Evolutionary conservation across 2,329 filamentous ascomycete genomes (phyloP).

Genomic region (Fusarium pseudonygamai): DNA sequence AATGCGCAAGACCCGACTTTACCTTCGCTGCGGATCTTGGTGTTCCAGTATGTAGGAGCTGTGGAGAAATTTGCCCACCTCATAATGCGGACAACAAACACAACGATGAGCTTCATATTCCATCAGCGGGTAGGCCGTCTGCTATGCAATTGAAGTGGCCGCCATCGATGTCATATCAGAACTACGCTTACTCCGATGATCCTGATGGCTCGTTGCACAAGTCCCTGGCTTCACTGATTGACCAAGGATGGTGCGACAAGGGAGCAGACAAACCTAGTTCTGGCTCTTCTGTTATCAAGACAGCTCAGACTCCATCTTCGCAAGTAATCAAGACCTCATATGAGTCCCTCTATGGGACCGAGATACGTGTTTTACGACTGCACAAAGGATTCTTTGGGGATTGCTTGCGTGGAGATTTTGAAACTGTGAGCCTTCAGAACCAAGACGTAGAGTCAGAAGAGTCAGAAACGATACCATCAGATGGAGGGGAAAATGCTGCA

Average conservation of each 20-base stretch:
- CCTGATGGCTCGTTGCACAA: neutral
- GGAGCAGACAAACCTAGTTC: rapidly evolving
- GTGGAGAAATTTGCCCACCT: neutral
- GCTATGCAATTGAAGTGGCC: neutral
- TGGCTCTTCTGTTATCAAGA: neutral
- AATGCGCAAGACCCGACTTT: neutral
- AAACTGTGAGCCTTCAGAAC: neutral
- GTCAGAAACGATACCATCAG: rapidly evolving
- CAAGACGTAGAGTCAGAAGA: neutral
- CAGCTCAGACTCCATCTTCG: rapidly evolving
- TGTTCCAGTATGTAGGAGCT: neutral
- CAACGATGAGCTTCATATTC: neutral
- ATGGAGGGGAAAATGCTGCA: rapidly evolving
- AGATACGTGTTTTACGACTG: neutral
- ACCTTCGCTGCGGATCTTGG: neutral
- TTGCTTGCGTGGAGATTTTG: neutral
- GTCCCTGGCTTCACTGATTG: neutral
- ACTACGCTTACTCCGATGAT: neutral
- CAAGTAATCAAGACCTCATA: neutral
- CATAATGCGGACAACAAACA: neutral
- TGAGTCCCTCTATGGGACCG: rapidly evolving
- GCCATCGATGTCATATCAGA: neutral
- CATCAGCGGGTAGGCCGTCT: neutral
- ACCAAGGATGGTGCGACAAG: neutral
- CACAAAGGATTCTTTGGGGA: neutral